Conservation (phyloP, 495 filamentous ascomycete genomes). For the Cairneyella variabilis region DNA sequence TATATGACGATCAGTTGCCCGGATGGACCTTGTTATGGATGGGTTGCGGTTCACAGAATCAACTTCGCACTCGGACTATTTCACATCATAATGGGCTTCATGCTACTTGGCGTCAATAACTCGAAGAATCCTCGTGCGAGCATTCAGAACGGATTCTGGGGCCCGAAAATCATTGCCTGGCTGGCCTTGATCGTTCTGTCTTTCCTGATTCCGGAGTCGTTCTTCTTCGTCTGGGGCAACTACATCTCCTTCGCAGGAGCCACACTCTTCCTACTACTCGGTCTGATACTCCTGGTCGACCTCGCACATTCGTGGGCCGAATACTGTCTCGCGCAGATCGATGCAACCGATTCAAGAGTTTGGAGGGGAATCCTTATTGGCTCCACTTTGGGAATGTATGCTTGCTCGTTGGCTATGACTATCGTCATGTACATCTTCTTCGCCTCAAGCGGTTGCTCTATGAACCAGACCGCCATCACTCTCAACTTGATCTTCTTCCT, state of each 20-base stretch:
- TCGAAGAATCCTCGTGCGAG: constrained; percentile 84
- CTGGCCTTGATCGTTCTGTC: constrained; percentile 79
- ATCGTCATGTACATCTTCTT: constrained; percentile 98
- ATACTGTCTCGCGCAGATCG: constrained; percentile 90
- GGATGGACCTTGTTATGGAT: constrained; percentile 89
- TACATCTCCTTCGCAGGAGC: constrained; percentile 87
- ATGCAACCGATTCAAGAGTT: constrained; percentile 74
- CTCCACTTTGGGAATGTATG: constrained; percentile 91
- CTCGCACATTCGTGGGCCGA: constrained; percentile 98
- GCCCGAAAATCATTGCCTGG: constrained; percentile 76
- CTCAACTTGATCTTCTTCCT: constrained; percentile 86
- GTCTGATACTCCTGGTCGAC: constrained; percentile 89
- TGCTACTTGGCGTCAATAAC: constrained; percentile 80
- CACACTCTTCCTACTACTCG: constrained; percentile 90
- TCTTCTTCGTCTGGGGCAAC: constrained; percentile 95
- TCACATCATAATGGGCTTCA: constrained; percentile 77
- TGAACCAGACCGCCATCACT: constrained; percentile 82
- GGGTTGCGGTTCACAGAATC: constrained; percentile 93
- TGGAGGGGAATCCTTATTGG: constrained; percentile 88
- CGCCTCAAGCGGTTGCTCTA: constrained; percentile 72
- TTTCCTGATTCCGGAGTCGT: constrained; percentile 91
- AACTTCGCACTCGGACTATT: constrained; percentile 96
- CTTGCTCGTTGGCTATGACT: constrained; percentile 85
- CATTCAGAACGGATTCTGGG: constrained; percentile 95
- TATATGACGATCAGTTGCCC: constrained; percentile 92